phyloP scores from a whole-genome alignment of 1,139 yeast species.

The Yamadazyma atlantica region DNA sequence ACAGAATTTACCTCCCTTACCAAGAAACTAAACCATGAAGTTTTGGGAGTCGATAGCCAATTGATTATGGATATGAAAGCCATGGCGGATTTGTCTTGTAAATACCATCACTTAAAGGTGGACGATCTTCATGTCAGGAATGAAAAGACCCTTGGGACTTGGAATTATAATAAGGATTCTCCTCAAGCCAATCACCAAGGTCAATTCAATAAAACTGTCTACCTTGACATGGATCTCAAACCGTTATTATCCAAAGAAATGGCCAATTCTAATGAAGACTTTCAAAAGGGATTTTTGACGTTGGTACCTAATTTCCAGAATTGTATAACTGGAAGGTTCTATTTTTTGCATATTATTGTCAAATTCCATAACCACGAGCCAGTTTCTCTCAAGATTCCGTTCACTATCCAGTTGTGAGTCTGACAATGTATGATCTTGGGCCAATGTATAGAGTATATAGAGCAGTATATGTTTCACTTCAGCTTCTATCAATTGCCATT shows the following conservation, averaged over 20 bases:
- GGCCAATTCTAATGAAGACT: slow-evolving; percentile 17
- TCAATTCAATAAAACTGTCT: slow-evolving; percentile 17
- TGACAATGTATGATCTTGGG: too few relatives aligned
- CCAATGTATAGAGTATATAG: background rate
- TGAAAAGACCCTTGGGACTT: slow-evolving; percentile 7
- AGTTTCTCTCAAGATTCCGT: slow-evolving; percentile 36
- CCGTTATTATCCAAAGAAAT: slow-evolving; percentile 20
- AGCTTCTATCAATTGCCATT: too few relatives aligned
- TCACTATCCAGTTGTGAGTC: slow-evolving; percentile 20
- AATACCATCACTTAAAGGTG: slow-evolving; percentile 29
- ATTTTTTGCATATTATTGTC: slow-evolving; percentile 37
- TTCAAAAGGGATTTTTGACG: slow-evolving; percentile 29
- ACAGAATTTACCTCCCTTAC: slow-evolving; percentile 28
- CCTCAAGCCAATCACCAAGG: slow-evolving; percentile 1
- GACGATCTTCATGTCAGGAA: slow-evolving; percentile 11
- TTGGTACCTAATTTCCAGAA: slow-evolving; percentile 60
- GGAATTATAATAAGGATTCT: slow-evolving; percentile 4
- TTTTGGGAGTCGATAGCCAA: slow-evolving; percentile 35
- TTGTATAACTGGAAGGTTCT: slow-evolving; percentile 54
- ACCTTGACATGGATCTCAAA: slow-evolving; percentile 23
- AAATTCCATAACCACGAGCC: slow-evolving; percentile 33
- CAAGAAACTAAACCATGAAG: slow-evolving; percentile 32
- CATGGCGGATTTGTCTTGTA: slow-evolving; percentile 35
- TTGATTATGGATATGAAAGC: slow-evolving; percentile 40
- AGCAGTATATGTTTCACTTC: background rate